phyloP scores from a whole-genome alignment of 352 stramenopile species.

The Phytophthora aleatoria region DNA sequence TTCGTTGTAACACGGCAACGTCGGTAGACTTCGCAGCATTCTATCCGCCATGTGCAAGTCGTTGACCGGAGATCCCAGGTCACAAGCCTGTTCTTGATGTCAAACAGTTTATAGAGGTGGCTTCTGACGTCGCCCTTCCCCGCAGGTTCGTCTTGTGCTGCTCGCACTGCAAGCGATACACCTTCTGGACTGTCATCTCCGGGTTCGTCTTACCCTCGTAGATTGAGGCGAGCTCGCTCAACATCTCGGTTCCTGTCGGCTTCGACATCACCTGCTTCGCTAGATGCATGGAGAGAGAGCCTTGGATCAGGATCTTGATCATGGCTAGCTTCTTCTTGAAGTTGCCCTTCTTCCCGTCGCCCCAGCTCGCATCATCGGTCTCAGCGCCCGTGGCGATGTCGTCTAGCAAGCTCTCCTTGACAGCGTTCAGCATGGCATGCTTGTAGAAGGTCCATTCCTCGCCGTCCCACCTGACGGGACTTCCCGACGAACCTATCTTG shows the following conservation, averaged over 20 bases:
- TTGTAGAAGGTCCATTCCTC: slow-evolving; percentile 27
- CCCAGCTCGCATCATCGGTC: neutral
- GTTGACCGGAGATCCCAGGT: neutral
- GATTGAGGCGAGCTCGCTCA: neutral
- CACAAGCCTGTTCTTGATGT: slow-evolving; percentile 1
- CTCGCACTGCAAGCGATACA: slow-evolving; percentile 18
- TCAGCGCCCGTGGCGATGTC: neutral
- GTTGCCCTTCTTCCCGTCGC: neutral
- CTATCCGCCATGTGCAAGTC: slow-evolving; percentile 5
- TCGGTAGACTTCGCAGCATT: slow-evolving; percentile 8
- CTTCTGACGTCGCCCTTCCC: slow-evolving; percentile 4
- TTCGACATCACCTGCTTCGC: slow-evolving; percentile 17
- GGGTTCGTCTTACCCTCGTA: slow-evolving; percentile 18
- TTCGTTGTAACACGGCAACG: slow-evolving; percentile 7
- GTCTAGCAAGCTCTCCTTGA: slow-evolving; percentile 15
- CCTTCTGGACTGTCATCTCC: slow-evolving; percentile 14
- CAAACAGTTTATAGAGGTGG: slow-evolving; percentile 21
- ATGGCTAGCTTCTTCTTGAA: slow-evolving; percentile 15
- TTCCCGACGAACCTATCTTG: slow-evolving; percentile 9
- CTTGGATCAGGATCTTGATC: slow-evolving; percentile 18
- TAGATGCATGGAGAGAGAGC: slow-evolving; percentile 13
- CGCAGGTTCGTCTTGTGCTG: slow-evolving; percentile 15
- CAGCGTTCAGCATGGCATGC: slow-evolving; percentile 14
- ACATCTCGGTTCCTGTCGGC: slow-evolving; percentile 22
- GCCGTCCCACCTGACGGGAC: slow-evolving; percentile 10